Percentiles rank a stretch among this genome's conserved stretches.
Evolutionary conservation across 2,329 filamentous ascomycete genomes (phyloP).

Genomic region (Leptographium galeiforme): DNA sequence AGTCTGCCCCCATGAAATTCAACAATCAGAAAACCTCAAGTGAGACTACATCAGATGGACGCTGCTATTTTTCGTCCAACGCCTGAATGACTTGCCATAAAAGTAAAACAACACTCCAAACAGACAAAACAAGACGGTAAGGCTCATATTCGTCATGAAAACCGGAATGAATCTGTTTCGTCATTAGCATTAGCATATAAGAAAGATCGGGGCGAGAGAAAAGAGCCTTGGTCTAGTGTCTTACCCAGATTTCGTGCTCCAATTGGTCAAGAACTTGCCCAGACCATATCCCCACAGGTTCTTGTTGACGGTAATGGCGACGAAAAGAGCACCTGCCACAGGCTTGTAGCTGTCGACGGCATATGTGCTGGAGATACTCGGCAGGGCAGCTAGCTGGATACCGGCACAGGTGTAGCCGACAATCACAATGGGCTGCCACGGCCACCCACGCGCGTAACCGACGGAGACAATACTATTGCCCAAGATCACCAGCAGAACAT

Average conservation of each 20-base stretch:
- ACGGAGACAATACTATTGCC: constrained; percentile 30
- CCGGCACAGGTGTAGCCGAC: constrained; percentile 28
- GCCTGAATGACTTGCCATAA: constrained; percentile 19
- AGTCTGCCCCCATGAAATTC: too few relatives aligned
- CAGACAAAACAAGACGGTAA: constrained; percentile 13
- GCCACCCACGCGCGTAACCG: constrained; percentile 33
- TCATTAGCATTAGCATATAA: too few relatives aligned
- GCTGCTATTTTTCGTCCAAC: constrained; percentile 19
- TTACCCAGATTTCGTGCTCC: constrained; percentile 12
- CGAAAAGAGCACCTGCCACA: constrained; percentile 32
- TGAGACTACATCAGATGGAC: constrained; percentile 9
- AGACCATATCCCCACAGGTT: constrained; percentile 18
- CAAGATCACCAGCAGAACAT: constrained; percentile 29
- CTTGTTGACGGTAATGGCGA: constrained; percentile 16
- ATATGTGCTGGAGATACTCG: constrained; percentile 44
- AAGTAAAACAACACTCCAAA: constrained; percentile 16
- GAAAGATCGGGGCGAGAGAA: neutral
- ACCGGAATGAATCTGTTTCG: constrained; percentile 10
- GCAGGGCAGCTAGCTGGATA: constrained; percentile 31
- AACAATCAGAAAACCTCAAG: too few relatives aligned
- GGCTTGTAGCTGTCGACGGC: constrained; percentile 53
- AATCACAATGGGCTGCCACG: constrained; percentile 33
- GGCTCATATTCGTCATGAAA: constrained; percentile 16
- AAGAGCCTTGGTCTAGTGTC: too few relatives aligned
- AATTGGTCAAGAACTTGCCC: constrained; percentile 16